Percentiles rank a stretch among this genome's conserved stretches.
Evolutionary conservation across 106 monocot genomes (phyloP).

Genomic region (Posidonia australis): DNA sequence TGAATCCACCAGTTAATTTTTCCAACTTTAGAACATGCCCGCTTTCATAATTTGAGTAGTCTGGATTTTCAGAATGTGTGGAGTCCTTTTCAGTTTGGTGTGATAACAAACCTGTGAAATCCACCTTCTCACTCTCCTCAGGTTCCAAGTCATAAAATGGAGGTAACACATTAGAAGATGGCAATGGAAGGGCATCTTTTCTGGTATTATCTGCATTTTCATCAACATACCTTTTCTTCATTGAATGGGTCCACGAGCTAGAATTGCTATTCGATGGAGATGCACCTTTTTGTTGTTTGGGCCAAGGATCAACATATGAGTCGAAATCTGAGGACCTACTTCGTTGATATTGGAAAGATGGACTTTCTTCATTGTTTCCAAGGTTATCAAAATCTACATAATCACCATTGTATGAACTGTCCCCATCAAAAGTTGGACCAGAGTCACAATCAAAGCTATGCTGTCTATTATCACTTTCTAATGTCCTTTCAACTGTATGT

Average conservation of each 20-base stretch:
- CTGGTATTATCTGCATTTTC: neutral
- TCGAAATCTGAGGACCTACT: neutral
- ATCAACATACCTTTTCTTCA: neutral
- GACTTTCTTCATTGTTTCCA: neutral
- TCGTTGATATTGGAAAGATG: neutral
- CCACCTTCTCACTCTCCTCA: neutral
- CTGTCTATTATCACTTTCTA: neutral
- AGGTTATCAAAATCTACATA: conserved; percentile 1
- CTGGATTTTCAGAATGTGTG: neutral
- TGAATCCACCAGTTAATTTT: conserved; percentile 10
- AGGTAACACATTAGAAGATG: neutral
- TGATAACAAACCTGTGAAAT: neutral
- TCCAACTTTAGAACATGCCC: neutral
- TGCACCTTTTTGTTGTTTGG: neutral
- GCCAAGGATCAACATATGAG: neutral
- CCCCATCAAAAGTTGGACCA: neutral
- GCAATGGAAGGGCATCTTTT: neutral
- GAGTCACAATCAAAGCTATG: neutral
- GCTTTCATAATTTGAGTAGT: conserved; percentile 3
- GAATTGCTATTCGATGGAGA: neutral
- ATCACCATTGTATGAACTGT: neutral
- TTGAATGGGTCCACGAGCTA: neutral
- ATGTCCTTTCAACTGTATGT: neutral
- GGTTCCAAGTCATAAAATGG: neutral
- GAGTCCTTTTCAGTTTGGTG: neutral